A percentile compares a stretch with the other conserved stretches of the same genome.
phyloP scores from a whole-genome alignment of 2,329 filamentous ascomycete species.

The Pleomassaria siparia region DNA sequence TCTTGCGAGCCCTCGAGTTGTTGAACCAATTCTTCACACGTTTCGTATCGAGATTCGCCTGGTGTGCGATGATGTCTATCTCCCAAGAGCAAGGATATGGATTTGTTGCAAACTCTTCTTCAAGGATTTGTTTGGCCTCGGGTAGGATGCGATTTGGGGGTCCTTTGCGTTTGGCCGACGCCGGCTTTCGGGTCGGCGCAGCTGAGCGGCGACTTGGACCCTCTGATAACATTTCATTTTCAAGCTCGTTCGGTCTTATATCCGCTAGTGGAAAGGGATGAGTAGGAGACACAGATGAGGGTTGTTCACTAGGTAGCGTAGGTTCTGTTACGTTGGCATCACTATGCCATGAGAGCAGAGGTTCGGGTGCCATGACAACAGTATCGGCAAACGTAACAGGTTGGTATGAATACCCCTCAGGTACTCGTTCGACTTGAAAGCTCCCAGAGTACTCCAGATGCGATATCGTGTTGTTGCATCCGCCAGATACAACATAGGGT shows the following conservation, averaged over 20 bases:
- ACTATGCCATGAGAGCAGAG: background rate
- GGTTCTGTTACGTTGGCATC: background rate
- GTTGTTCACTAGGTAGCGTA: background rate
- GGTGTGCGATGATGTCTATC: conserved; percentile 40
- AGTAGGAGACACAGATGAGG: background rate
- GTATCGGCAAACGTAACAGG: background rate
- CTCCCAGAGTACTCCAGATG: background rate
- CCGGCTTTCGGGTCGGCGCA: conserved; percentile 27
- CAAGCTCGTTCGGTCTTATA: background rate
- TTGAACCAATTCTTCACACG: conserved; percentile 41
- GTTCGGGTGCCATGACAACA: background rate
- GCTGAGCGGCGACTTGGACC: conserved; percentile 4
- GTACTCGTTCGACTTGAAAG: background rate
- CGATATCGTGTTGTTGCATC: background rate
- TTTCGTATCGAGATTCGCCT: conserved; percentile 39
- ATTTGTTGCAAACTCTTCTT: conserved; percentile 38
- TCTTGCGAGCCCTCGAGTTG: conserved; percentile 37
- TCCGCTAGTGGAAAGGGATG: background rate
- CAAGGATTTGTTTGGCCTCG: conserved; percentile 36
- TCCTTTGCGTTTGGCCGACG: conserved; percentile 37
- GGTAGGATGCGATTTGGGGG: conserved; percentile 32
- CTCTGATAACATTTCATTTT: background rate
- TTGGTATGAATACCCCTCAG: background rate
- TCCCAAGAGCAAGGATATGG: conserved; percentile 40
- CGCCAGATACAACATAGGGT: background rate